Base-by-base conservation (phyloP, 2,329 filamentous ascomycete genomes). In the Alternaria rosae region DNA sequence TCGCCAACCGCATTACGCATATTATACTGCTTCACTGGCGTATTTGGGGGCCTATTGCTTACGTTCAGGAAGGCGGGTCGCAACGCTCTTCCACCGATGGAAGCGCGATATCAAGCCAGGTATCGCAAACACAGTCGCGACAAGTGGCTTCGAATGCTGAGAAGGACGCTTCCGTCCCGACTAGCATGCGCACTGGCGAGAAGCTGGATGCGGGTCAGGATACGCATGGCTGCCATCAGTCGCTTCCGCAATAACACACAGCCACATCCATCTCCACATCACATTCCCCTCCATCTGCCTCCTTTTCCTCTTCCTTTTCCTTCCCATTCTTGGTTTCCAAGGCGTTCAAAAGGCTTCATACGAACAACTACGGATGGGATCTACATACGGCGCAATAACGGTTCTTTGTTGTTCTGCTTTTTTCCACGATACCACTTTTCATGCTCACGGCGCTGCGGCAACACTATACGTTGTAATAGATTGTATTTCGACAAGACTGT, bases 1-100 rank as follows among this genome's bases (percentile, higher is more conserved):
- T 97, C 77, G 88, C 92, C 1, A 90, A 89, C 45, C 88, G 92
- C 47, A 85, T 97, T 53, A 90, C 92, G 6, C 94, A 97, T 74
- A 88, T 97, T 45, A 89, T 92, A 13, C 85, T 95, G 6, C 82
- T 98, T 23, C 93, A 97, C 79, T 97, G 94, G 93, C 87, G 92
- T 51, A 91, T 97, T 4, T 98, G 94, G 93, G 87, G 87, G 2
- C 87, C 88, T 3, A 83, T 97, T 55, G 88, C 91, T 12, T 97
- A 97, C 75, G 59, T 78, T 0, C 65, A 64, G 20, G 70, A 74
- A 9, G 69, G 72, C 6, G 59, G 62, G 10, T 35, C 43, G 9
- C 55, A 28, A 5, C 26, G 41, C 8, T 23, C 44, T 2, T 32
- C 50, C 2, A 2, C 32, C 4, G 57, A 59, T 9, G 43, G 12